Evolutionary conservation across 495 filamentous ascomycete genomes (phyloP).

Genomic region (Pseudevernia furfuracea): DNA sequence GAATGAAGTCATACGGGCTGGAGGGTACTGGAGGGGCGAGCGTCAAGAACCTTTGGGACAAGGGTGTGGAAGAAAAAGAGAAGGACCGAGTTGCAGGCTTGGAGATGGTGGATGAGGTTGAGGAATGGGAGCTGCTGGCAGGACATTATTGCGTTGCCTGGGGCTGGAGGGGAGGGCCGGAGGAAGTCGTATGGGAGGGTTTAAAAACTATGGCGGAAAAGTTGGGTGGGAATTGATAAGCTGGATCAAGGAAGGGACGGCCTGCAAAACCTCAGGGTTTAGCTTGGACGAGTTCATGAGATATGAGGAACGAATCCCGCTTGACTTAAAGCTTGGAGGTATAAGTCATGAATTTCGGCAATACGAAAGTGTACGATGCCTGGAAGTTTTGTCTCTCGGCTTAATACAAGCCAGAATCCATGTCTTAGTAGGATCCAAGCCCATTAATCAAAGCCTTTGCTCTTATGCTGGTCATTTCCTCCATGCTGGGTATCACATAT

Average conservation of each 20-base stretch:
- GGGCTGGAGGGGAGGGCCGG: slow-evolving; percentile 54
- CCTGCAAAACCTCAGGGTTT: not conserved
- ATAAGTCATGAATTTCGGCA: not conserved
- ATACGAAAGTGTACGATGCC: not conserved
- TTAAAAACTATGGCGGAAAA: slow-evolving; percentile 36
- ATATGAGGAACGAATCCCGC: not conserved
- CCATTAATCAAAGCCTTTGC: not conserved
- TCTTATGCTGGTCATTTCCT: not conserved
- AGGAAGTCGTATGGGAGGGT: slow-evolving; percentile 31
- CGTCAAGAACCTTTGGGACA: slow-evolving; percentile 66
- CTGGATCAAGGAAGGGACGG: not conserved
- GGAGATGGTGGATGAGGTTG: slow-evolving; percentile 90
- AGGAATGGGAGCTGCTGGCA: slow-evolving; percentile 86
- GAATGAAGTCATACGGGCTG: slow-evolving; percentile 59
- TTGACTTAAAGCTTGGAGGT: not conserved
- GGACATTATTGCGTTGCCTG: slow-evolving; percentile 86
- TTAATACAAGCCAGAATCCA: not conserved
- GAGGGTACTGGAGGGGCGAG: slow-evolving; percentile 46
- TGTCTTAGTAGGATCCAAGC: not conserved
- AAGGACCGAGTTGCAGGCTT: slow-evolving; percentile 69
- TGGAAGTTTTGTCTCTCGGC: not conserved
- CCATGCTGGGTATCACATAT: not conserved
- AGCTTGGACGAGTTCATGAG: not conserved
- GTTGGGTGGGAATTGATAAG: not conserved
- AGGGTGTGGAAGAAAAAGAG: slow-evolving; percentile 64